Base-by-base conservation (phyloP, 495 filamentous ascomycete species). In the Penicillium roqueforti region DNA sequence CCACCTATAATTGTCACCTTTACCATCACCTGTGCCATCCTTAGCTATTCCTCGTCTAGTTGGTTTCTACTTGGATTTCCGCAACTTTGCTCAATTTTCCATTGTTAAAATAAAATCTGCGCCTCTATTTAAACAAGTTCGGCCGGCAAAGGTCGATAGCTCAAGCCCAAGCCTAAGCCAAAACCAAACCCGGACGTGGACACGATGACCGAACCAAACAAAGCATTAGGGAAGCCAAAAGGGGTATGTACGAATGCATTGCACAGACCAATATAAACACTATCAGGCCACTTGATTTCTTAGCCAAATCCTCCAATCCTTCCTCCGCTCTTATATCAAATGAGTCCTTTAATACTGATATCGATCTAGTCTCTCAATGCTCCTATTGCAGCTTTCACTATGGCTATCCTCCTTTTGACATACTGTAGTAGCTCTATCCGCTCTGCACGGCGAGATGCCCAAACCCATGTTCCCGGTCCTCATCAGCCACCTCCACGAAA, bases 401-500 rank as follows among this genome's bases (percentile, higher is more conserved):
- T 80, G 75, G 76, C 76, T 23, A 44, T 73, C 19, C 40, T 81
- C 22, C 71, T 80, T 2, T 73, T 68, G 53, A 68, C 76, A 29
- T 80, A 81, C 58, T 73, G 74, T 53, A 56, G 78, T 54, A 75
- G 67, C 23, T 79, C 77, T 1, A 80, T 81, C 44, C 64, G 68
- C 36, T 69, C 75, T 22, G 78, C 78, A 1, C 65, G 72, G 37
- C 67, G 64, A 20, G 71, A 74, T 40, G 68, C 68, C 2, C 64
- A 68, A 45, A 46, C 47, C 6, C 44, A 59, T 16, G 25, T 51
- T 3, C 22, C 56, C 7, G 48, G 32, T 26, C 47, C 61, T 43
- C 41, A 49, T 19, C 48, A 55, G 48, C 58, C 54, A 26, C 23
- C 29, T 23, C 1, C 43, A 20, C 37, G 44, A 29, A 57, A 59